These are phyloP conservation scores for Protomyces gravidus DNA, from an alignment of 1,139 yeast genomes.

Conservation along the genomic window DNA sequence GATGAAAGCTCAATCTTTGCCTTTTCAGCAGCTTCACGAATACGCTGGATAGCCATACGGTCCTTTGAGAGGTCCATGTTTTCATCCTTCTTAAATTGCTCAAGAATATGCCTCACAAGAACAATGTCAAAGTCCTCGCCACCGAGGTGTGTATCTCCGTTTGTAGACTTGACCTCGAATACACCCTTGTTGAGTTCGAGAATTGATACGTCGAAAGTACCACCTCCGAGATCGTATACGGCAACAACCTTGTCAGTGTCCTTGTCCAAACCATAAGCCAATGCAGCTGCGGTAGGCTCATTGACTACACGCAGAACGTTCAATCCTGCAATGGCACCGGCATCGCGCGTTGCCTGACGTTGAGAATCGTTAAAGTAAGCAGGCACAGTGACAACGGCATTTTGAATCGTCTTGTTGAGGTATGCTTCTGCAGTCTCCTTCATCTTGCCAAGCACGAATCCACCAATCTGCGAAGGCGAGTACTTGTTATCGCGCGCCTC, in stretches of 20 bases:
- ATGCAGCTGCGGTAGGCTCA: slow-evolving; percentile 99
- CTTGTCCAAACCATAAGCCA: slow-evolving; percentile 94
- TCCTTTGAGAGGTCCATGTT: slow-evolving; percentile 86
- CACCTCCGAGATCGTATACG: slow-evolving; percentile 85
- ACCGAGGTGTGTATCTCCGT: slow-evolving; percentile 87
- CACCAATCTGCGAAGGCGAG: slow-evolving; percentile 97
- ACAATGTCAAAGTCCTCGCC: slow-evolving; percentile 87
- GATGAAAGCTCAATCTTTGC: slow-evolving; percentile 98
- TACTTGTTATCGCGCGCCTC: slow-evolving; percentile 91
- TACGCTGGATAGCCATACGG: slow-evolving; percentile 99
- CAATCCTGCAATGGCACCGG: slow-evolving; percentile 95
- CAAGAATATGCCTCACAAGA: slow-evolving; percentile 81
- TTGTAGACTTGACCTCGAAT: slow-evolving; percentile 80
- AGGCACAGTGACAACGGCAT: slow-evolving; percentile 96
- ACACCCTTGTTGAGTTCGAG: slow-evolving; percentile 84
- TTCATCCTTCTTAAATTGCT: slow-evolving; percentile 84
- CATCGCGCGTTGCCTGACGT: slow-evolving; percentile 98
- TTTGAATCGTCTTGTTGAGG: slow-evolving; percentile 75
- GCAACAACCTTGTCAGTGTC: slow-evolving; percentile 70
- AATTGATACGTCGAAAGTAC: slow-evolving; percentile 81
- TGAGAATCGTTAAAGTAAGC: slow-evolving; percentile 98
- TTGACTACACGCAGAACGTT: slow-evolving; percentile 95
- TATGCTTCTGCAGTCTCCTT: slow-evolving; percentile 94
- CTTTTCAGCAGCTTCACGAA: slow-evolving; percentile 99
- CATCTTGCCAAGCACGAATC: slow-evolving; percentile 89